Evolutionary conservation across 139 green algal species (phyloP), one percentile per base, ranked within the genome.

Genomic region (Chlamydomonas incerta): DNA sequence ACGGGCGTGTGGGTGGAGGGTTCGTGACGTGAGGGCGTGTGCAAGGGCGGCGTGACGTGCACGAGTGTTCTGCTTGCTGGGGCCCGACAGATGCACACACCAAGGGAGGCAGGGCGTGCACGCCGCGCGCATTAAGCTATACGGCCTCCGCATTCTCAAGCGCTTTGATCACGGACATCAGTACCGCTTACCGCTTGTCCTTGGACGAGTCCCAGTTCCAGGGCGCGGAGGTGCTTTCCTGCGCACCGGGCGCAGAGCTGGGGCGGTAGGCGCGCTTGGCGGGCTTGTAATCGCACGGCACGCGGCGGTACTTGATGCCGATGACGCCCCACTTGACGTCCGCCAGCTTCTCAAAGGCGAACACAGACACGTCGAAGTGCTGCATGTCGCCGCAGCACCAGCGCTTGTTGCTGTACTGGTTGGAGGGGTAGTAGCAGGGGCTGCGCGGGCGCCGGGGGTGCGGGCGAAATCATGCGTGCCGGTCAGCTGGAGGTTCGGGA

Each of bases 401-500:
- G 21, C 88, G 81, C 88, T 92, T 92, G 85, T 92, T 92, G 47
- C 34, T 72, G 73, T 92, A 92, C 33, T 71, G 46, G 72, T 90
- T 90, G 23, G 34, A n/a, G 35, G 84, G 74, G 67, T 87, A 87
- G 72, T 87, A 81, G 82, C 82, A 87, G 31, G 82, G 82, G 82
- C 81, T 77, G 79, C 29, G 41, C 52, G 11, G 52, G 52, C 11
- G 11, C 13, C 52, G 52, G 11, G 52, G 13, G 52, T 23, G 13
- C 13, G 15, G 13, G 52, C 52, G 11, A 11, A 58, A 58, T 58
- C 15, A 23, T 15, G 52, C 15, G 52, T 11, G 11, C 11, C 11
- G 13, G 11, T 58, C 52, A 11, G 13, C 11, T 23, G 52, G 11
- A 15, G 13, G 52, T 11, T 23, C 52, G 52, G 52, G 13, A 11